phyloP scores from a whole-genome alignment of 192 early-diverging fungal species.

The Backusella circina region DNA sequence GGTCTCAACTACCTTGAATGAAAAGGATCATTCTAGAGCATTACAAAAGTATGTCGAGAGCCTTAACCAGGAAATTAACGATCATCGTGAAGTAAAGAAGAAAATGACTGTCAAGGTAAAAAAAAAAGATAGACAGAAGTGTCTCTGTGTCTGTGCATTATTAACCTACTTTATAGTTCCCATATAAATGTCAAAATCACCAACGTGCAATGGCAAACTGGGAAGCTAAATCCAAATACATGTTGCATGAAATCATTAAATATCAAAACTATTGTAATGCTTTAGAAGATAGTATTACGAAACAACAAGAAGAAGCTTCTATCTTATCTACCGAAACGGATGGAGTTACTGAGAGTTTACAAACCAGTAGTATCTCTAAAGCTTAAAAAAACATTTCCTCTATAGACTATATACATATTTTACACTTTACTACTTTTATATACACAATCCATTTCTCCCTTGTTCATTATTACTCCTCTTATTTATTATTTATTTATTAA shows the following conservation, averaged over 20 bases:
- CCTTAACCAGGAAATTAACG: slow-evolving; percentile 65
- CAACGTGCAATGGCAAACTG: slow-evolving; percentile 71
- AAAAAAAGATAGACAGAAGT: neutral
- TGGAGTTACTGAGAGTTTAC: neutral
- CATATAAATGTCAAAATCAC: slow-evolving; percentile 55
- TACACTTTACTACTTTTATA: neutral
- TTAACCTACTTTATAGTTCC: slow-evolving; percentile 42
- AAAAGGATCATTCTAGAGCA: slow-evolving; percentile 52
- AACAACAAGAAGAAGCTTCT: neutral
- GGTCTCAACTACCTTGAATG: slow-evolving; percentile 32
- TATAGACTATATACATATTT: neutral
- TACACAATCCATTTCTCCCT: neutral
- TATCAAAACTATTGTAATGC: slow-evolving; percentile 78
- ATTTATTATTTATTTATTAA: neutral
- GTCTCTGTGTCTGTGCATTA: too few species aligned
- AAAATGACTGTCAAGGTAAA: slow-evolving; percentile 38
- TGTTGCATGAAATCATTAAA: slow-evolving; percentile 81
- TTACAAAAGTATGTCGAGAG: slow-evolving; percentile 59
- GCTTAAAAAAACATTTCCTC: neutral
- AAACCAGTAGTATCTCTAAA: neutral
- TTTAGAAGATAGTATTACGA: slow-evolving; percentile 48
- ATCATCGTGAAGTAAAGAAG: slow-evolving; percentile 60
- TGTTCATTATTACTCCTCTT: neutral
- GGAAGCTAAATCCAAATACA: slow-evolving; percentile 75
- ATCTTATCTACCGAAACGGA: neutral